Percentiles rank a stretch among this genome's conserved stretches.
These are phyloP conservation scores for Trapa bicornis DNA, from an alignment of 345 rosid species.

Conservation along the genomic window DNA sequence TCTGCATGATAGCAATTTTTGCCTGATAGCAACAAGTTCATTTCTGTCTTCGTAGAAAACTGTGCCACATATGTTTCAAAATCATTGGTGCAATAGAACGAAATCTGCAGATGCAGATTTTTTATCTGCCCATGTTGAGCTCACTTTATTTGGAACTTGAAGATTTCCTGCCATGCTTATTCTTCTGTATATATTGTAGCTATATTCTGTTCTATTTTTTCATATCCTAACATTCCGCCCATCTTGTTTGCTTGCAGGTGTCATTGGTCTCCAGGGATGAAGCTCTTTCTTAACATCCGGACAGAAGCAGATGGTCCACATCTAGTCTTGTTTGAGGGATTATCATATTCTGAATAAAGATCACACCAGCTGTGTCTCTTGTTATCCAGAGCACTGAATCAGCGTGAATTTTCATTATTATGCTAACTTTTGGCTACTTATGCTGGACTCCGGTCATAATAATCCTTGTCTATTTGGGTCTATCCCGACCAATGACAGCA, in stretches of 20 bases:
- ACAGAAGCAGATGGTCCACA: background rate
- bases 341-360: background rate
- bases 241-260: conserved; percentile 19
- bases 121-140: background rate
- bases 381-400: background rate
- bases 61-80: background rate
- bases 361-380: background rate
- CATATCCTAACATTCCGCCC: background rate
- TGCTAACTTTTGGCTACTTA: too few relatives aligned
- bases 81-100: background rate
- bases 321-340: background rate
- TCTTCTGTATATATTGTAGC: background rate
- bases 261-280: conserved; percentile 46
- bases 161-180: background rate
- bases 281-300: background rate
- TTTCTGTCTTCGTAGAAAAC: background rate
- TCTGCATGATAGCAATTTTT: background rate
- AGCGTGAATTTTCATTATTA: too few relatives aligned
- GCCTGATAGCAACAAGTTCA: background rate
- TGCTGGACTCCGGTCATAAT: too few relatives aligned
- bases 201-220: background rate
- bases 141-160: background rate
- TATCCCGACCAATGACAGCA: too few relatives aligned
- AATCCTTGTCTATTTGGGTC: too few relatives aligned
- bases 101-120: background rate